Base-by-base conservation (phyloP, 2,329 filamentous ascomycete species). In the Cryphonectria parasitica region DNA sequence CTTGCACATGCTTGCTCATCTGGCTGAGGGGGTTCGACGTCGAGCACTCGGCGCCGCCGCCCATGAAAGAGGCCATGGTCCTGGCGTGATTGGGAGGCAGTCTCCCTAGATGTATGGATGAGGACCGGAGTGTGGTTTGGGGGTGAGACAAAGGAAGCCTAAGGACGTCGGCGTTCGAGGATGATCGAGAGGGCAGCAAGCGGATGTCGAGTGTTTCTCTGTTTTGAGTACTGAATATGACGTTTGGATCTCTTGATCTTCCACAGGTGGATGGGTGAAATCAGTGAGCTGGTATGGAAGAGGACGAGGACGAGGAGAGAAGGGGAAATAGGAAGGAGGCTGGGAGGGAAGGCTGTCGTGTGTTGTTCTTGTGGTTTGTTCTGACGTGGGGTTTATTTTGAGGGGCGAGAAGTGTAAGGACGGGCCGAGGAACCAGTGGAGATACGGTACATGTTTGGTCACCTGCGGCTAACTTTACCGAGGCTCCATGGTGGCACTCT, bases 11-110 rank as follows among this genome's bases (percentile, higher is more conserved):
- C 83, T 99, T 99, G 74, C 95, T 94, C 81, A 99, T 97, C 85
- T 98, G 96, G 79, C 93, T 95, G 77, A 99, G 90, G 70, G 97
- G 96, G 82, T 99, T 99, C 74, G 93, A 94, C 73, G 96, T 97
- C 69, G 95, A 98, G 87, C 96, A 99, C 84, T 98, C 96, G 76
- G 95, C 92, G 76, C 95, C 95, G 82, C 66, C 68, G 56, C 94
- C 93, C 77, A 98, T 88, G 82, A 99, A 98, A 69, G 95, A 98
- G 95, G 99, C 98, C 75, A 73, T 85, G 41, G 41, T 34, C 31
- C 43, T 5, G 39, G 28, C 6, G 45, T 15, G 13, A 22, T 17
- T 45, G 31, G 19, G n/a, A 19, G 22, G 34, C 7, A 2, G n/a
- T 43, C 36, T 34, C 13, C 11, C 25, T 56, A 36, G 22, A 8